Evolutionary conservation across 2,329 filamentous ascomycete genomes (phyloP), one percentile per base, ranked within the genome.

Genomic region (Penicillium thymicola): DNA sequence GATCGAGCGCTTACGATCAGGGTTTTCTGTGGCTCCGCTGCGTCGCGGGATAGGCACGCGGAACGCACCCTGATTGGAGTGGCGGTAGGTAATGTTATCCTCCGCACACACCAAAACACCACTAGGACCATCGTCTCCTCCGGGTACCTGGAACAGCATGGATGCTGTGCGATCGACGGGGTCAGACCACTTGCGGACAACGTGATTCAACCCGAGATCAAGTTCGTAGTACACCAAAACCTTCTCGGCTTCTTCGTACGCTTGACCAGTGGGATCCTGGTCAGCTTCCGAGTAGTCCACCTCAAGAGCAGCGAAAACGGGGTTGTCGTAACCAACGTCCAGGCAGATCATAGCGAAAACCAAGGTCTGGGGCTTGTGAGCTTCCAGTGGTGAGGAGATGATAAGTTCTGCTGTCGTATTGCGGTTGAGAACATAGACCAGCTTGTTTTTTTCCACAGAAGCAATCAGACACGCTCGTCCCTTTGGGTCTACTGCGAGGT

Each of bases 381-480:
- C 95, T 76, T 99, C 95, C 18, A 99, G 82, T 0, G 94, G 94
- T 14, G 94, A 99, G 5, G 94, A 99, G 49, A 99, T 99, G 40
- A 92, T 95, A 67, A 99, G 85, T 74, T 96, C 90, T 18, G 92
- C 92, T 75, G 97, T 91, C 3, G 92, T 85, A 76, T 96, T 96
- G 63, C 95, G 88, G 75, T 97, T 97, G 65, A 99, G 82, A 68
- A 99, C 93, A 76, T 99, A 99, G 65, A 99, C 94, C 55, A 99
- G 88, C 79, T 99, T 99, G 79, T 97, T 99, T 83, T 99, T 99
- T 78, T 99, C 95, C 54, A 93, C 83, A 5, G 92, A 93, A 10
- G 94, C 92, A 59, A 97, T 90, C 71, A 99, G 82, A 71, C 93
- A 96, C 54, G 95, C 95, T 78, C 94, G 86, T 54, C 94, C 94